These are phyloP conservation scores for Prunus dulcis DNA, from an alignment of 306 rosid genomes.

Conservation along the genomic window DNA sequence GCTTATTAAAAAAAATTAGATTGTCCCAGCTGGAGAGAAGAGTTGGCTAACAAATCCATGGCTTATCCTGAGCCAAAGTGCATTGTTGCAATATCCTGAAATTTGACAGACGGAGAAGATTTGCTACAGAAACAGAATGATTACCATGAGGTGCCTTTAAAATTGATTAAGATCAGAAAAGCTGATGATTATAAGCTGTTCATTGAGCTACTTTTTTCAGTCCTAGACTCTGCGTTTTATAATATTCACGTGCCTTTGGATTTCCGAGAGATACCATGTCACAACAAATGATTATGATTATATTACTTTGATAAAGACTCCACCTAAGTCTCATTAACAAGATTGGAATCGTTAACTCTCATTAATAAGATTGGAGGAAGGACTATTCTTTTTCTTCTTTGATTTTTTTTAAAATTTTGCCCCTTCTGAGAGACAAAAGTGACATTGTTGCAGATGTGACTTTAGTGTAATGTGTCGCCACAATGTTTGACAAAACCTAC, in stretches of 20 bases:
- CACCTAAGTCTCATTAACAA: slow-evolving; percentile 9
- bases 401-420: slow-evolving; percentile 2
- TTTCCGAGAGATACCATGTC: slow-evolving; percentile 37
- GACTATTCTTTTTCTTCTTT: not conserved
- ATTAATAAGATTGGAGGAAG: slow-evolving; percentile 21
- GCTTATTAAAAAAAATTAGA: not conserved
- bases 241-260: slow-evolving; percentile 36
- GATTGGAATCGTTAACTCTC: slow-evolving; percentile 18
- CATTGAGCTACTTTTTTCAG: slow-evolving; percentile 15
- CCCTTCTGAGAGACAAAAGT: not conserved
- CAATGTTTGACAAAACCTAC: slow-evolving; percentile 23
- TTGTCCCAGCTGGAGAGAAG: not conserved
- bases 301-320: slow-evolving; percentile 18
- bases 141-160: slow-evolving; percentile 22
- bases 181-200: slow-evolving; percentile 29
- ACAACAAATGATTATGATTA: slow-evolving; percentile 27
- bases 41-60: slow-evolving; percentile 1
- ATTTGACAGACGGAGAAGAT: slow-evolving; percentile 24
- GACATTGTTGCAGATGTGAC: slow-evolving; percentile 6
- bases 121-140: slow-evolving; percentile 23
- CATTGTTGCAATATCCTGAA: not conserved
- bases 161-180: slow-evolving; percentile 32
- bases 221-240: not conserved
- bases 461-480: not conserved
- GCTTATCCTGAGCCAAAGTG: slow-evolving; percentile 4